Evolutionary conservation across 2,329 filamentous ascomycete species (phyloP).

Genomic region (Penicillium occitanis): DNA sequence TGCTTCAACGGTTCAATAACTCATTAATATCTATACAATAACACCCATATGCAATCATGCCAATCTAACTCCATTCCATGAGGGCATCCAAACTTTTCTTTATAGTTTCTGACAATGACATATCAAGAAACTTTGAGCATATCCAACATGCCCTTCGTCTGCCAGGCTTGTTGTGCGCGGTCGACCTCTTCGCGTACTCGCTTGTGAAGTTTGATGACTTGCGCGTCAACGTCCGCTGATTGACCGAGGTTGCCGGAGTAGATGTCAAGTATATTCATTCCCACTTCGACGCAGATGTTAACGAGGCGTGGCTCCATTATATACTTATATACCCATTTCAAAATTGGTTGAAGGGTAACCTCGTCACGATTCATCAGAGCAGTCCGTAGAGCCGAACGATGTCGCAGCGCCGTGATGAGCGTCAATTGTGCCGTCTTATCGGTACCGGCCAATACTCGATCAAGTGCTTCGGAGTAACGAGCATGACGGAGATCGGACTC

Average conservation of each 20-base stretch:
- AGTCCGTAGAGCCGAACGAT: constrained; percentile 79
- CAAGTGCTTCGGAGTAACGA: constrained; percentile 73
- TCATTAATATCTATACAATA: constrained; percentile 9
- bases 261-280: constrained; percentile 78
- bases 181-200: constrained; percentile 76
- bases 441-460: constrained; percentile 66
- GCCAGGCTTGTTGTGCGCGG: constrained; percentile 76
- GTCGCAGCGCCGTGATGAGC: constrained; percentile 77
- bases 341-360: constrained; percentile 72
- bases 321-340: constrained; percentile 78
- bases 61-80: constrained; percentile 20
- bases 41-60: constrained; percentile 13
- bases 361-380: constrained; percentile 82
- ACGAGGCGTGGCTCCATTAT: constrained; percentile 82
- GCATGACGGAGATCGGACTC: constrained; percentile 77
- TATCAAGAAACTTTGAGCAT: constrained; percentile 53
- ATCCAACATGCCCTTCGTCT: constrained; percentile 85
- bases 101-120: constrained; percentile 1
- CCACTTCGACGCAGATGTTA: constrained; percentile 76
- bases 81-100: constrained; percentile 22
- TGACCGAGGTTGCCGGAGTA: constrained; percentile 78
- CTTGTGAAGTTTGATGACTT: constrained; percentile 67
- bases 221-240: constrained; percentile 68
- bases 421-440: constrained; percentile 69
- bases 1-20: background rate